Evolutionary conservation across 1,284 basidiomycete genomes (phyloP).

Genomic region (Anthracocystis panici-leucophaei): DNA sequence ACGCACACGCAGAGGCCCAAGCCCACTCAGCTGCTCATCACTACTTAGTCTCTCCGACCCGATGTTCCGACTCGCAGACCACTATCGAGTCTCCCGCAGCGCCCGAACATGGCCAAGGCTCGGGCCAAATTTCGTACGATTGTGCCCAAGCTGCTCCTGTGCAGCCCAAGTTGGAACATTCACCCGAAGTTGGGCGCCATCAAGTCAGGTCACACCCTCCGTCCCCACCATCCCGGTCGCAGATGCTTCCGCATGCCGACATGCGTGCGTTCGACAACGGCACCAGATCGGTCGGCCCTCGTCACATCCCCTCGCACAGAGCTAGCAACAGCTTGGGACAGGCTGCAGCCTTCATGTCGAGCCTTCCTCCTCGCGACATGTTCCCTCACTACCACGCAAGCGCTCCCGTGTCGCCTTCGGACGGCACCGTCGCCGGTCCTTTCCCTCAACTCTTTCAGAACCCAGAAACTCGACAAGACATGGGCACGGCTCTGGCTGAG

Average conservation of each 20-base stretch:
- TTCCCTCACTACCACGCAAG: conserved; percentile 26
- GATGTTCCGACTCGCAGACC: conserved; percentile 8
- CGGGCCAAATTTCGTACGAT: conserved; percentile 1
- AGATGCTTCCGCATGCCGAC: conserved; percentile 18
- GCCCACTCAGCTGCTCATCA: conserved; percentile 3
- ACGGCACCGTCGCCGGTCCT: conserved; percentile 13
- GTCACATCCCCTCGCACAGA: conserved; percentile 33
- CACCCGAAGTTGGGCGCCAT: conserved; percentile 10
- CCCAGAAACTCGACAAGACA: conserved; percentile 18
- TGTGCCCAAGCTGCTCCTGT: neutral
- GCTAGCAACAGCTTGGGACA: conserved; percentile 49
- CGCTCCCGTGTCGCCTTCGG: conserved; percentile 45
- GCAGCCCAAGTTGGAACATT: conserved; percentile 14
- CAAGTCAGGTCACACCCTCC: conserved; percentile 37
- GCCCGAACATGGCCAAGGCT: neutral
- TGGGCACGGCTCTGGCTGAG: conserved; percentile 12
- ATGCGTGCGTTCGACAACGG: neutral
- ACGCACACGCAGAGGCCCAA: conserved; percentile 1
- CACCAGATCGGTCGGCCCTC: conserved; percentile 8
- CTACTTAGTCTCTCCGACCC: conserved; percentile 3
- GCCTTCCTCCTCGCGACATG: conserved; percentile 12
- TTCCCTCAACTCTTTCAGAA: conserved; percentile 20
- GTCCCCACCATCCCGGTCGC: conserved; percentile 24
- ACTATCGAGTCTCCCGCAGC: conserved; percentile 4
- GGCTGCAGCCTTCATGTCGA: conserved; percentile 37